phyloP scores from a whole-genome alignment of 768 basidiomycete genomes.

The Tricholoma hemisulphureum region DNA sequence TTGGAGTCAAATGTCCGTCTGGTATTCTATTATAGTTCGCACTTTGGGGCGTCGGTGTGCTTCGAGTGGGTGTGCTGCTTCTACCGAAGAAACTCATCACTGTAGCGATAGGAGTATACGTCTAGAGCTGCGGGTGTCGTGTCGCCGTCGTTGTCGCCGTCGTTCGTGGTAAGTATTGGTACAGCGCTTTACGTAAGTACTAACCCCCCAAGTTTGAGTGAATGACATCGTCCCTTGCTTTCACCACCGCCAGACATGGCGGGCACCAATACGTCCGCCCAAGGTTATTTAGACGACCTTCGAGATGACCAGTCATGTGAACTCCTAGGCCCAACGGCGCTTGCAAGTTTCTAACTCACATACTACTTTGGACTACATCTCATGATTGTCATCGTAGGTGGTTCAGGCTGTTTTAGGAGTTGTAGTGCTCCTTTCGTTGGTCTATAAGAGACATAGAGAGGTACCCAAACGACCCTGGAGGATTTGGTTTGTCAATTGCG shows the following conservation, averaged over 20 bases:
- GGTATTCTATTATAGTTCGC: conserved; percentile 46
- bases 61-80: conserved; percentile 29
- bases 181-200: conserved; percentile 3
- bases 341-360: conserved; percentile 33
- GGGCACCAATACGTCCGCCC: not conserved
- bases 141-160: not conserved
- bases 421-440: conserved; percentile 81
- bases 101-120: conserved; percentile 2
- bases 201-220: not conserved
- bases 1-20: conserved; percentile 25
- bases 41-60: conserved; percentile 34
- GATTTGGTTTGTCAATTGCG: conserved; percentile 66
- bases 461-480: conserved; percentile 83
- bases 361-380: conserved; percentile 33
- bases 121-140: conserved; percentile 1
- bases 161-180: not conserved
- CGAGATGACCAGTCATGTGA: conserved; percentile 53
- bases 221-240: not conserved
- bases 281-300: conserved; percentile 20
- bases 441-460: conserved; percentile 89
- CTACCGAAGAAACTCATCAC: conserved; percentile 52
- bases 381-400: conserved; percentile 60
- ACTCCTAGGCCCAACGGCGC: conserved; percentile 51
- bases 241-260: not conserved
- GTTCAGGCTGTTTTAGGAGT: conserved; percentile 90